Percentiles rank a stretch among this genome's conserved stretches.
Conservation (phyloP, 305 asterid genomes). For the Rubia occidens region DNA sequence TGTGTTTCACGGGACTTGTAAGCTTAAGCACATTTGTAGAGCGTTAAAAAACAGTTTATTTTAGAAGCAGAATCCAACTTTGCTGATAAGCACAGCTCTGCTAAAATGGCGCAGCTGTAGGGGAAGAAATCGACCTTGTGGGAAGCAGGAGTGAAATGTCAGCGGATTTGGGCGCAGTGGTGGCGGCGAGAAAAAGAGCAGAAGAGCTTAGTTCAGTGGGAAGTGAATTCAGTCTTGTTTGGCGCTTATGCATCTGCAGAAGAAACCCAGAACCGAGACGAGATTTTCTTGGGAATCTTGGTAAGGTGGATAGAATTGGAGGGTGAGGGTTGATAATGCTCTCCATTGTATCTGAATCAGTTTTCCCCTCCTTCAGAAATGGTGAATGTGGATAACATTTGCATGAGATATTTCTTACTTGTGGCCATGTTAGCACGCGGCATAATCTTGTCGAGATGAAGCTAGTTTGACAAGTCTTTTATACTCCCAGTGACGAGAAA, state of each 20-base stretch:
- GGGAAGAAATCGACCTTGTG: conserved; percentile 22
- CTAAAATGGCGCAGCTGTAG: not conserved
- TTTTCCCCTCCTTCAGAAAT: not conserved
- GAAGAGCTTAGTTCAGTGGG: conserved; percentile 18
- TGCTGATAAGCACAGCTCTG: too few relatives aligned
- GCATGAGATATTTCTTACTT: conserved; percentile 7
- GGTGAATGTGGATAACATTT: not conserved
- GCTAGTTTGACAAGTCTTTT: too few relatives aligned
- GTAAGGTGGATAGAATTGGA: not conserved
- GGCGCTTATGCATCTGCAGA: not conserved
- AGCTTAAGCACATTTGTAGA: not conserved
- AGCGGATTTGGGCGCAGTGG: conserved; percentile 25
- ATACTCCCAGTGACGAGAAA: too few relatives aligned
- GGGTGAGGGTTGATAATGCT: not conserved
- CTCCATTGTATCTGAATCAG: not conserved
- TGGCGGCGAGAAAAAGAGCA: conserved; percentile 23
- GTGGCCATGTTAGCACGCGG: too few relatives aligned
- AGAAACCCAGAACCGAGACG: conserved; percentile 7
- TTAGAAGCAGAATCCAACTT: too few relatives aligned
- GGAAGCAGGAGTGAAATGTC: conserved; percentile 36
- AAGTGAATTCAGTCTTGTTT: not conserved
- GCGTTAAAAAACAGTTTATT: not conserved
- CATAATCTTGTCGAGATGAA: too few relatives aligned
- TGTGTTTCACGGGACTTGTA: too few relatives aligned
- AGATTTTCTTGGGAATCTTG: not conserved